These are phyloP conservation scores for Penstemon eatonii DNA, from an alignment of 257 asterid genomes.

Conservation along the genomic window DNA sequence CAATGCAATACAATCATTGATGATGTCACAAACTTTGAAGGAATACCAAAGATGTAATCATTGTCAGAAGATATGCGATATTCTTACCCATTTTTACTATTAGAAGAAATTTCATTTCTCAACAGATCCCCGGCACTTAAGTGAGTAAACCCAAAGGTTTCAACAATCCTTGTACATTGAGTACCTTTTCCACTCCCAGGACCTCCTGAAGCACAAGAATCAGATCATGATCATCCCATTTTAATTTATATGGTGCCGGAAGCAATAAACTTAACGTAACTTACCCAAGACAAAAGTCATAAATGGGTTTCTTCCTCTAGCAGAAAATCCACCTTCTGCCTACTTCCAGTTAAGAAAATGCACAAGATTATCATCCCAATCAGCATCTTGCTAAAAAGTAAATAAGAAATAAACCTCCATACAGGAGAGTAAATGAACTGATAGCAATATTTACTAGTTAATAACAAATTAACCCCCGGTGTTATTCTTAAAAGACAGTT, in stretches of 20 bases:
- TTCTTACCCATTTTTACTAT: constrained; percentile 67
- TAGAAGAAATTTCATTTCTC: constrained; percentile 74
- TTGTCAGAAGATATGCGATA: constrained; percentile 18
- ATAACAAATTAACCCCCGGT: too few relatives aligned
- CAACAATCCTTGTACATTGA: constrained; percentile 76
- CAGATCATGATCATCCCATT: constrained; percentile 28
- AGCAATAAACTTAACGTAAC: constrained; percentile 20
- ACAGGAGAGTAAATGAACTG: not conserved
- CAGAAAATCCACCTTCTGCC: constrained; percentile 60
- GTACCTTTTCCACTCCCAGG: constrained; percentile 99
- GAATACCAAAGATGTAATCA: constrained; percentile 27
- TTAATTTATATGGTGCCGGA: constrained; percentile 2
- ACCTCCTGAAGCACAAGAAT: constrained; percentile 63
- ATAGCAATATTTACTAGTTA: not conserved
- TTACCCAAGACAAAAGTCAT: constrained; percentile 88
- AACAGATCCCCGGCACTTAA: constrained; percentile 95
- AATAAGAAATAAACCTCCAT: constrained; percentile 15
- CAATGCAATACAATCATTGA: constrained; percentile 29
- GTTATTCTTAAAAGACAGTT: too few relatives aligned
- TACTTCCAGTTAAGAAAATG: constrained; percentile 38
- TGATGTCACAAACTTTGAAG: constrained; percentile 17
- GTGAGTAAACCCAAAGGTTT: constrained; percentile 82
- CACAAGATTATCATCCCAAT: constrained; percentile 24
- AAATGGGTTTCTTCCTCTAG: constrained; percentile 50
- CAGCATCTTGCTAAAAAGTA: constrained; percentile 1